Evolutionary conservation across 768 basidiomycete genomes (phyloP).

Genomic region (Cyathus striatus): DNA sequence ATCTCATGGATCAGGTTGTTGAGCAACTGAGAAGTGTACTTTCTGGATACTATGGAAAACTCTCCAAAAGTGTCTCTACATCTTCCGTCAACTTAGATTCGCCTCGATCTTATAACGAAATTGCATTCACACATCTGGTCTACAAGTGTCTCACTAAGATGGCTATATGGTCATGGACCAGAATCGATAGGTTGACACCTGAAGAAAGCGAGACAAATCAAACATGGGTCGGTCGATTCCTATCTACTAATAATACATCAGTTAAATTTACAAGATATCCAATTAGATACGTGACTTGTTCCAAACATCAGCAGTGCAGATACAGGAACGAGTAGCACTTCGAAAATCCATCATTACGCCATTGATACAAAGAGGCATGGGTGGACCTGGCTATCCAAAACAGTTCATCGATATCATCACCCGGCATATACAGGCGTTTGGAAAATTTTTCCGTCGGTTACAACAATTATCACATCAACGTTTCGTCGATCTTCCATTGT

Average conservation of each 20-base stretch:
- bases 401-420: slow-evolving; percentile 55
- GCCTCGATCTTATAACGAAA: slow-evolving; percentile 29
- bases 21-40: slow-evolving; percentile 50
- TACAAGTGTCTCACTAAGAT: slow-evolving; percentile 76
- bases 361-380: slow-evolving; percentile 26
- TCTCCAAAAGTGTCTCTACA: slow-evolving; percentile 35
- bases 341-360: slow-evolving; percentile 49
- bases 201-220: slow-evolving; percentile 39
- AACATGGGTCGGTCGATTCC: slow-evolving; percentile 43
- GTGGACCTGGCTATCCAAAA: slow-evolving; percentile 27
- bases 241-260: slow-evolving; percentile 1
- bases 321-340: slow-evolving; percentile 50
- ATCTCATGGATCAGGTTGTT: slow-evolving; percentile 38
- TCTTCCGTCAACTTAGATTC: slow-evolving; percentile 33
- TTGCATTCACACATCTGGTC: slow-evolving; percentile 56
- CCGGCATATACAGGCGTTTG: slow-evolving; percentile 65
- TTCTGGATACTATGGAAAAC: slow-evolving; percentile 54
- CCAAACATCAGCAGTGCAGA: slow-evolving; percentile 48
- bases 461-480: slow-evolving; percentile 55
- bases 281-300: slow-evolving; percentile 62
- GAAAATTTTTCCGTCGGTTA: slow-evolving; percentile 75
- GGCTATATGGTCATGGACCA: slow-evolving; percentile 67
- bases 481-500: slow-evolving; percentile 61
- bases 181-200: slow-evolving; percentile 34
- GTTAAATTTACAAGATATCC: neutral